Base-by-base conservation (phyloP, 257 asterid genomes). In the Striga asiatica region DNA sequence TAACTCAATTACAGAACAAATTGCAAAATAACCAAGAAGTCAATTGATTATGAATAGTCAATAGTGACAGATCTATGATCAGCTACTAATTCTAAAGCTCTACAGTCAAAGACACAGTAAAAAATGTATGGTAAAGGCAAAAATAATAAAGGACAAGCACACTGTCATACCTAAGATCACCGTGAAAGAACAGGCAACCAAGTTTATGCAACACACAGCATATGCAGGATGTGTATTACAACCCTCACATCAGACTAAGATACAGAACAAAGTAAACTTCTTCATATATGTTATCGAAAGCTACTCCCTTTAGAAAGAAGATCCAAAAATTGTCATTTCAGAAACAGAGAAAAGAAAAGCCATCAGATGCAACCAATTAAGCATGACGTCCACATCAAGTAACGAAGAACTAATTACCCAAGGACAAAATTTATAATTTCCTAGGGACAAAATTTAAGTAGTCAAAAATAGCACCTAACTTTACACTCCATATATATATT, bases 381-480 rank as follows among this genome's bases (percentile, higher is more conserved):
- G 50, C 52, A 23, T 1, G 8, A 42, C 22, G 39, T 49, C 28
- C 48, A 13, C 31, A 7, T 35, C 11, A 20, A 41, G 38, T 56
- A 46, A 58, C 50, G n/a, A n/a, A n/a, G n/a, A n/a, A n/a, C n/a
- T n/a, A n/a, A n/a, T n/a, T n/a, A n/a, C n/a, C n/a, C n/a, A n/a
- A n/a, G n/a, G n/a, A n/a, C 29, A 16, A 47, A 53, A 24, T 54
- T 46, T 3, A 22, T 21, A 54, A 38, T 42, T 29, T 13, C 37
- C 35, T 0, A 8, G 19, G 21, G 43, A 32, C 46, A 52, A 45
- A 13, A 60, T 35, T 37, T 21, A 14, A 25, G 21, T 23, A 28
- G 45, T 19, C 56, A 53, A 47, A 45, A 54, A 34, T n/a, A 54
- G 35, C 46, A 54, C 60, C 60, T 24, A 46, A 34, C 29, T 50